phyloP scores from a whole-genome alignment of 306 rosid species.

The Lupinus albus region DNA sequence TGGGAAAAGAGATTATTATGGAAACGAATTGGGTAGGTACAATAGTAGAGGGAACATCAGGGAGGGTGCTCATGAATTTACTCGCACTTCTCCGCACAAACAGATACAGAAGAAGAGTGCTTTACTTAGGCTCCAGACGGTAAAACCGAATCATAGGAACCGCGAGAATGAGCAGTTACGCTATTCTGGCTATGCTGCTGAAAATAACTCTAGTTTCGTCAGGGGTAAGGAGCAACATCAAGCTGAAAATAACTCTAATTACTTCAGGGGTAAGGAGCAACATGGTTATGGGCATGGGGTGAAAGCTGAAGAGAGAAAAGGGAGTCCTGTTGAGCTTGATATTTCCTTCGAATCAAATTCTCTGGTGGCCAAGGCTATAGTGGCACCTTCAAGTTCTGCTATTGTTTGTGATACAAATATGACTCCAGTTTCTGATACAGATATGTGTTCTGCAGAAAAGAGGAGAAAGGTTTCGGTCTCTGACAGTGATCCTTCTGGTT shows the following conservation, averaged over 20 bases:
- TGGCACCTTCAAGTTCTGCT: constrained; percentile 49
- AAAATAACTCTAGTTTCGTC: constrained; percentile 35
- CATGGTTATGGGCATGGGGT: constrained; percentile 48
- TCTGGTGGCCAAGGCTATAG: constrained; percentile 80
- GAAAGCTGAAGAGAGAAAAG: constrained; percentile 55
- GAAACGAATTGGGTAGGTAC: constrained; percentile 53
- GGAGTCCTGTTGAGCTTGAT: constrained; percentile 77
- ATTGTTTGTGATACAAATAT: constrained; percentile 40
- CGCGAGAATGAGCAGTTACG: constrained; percentile 60
- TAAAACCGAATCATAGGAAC: constrained; percentile 57
- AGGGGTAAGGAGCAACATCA: no score
- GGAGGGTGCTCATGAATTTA: constrained; percentile 57
- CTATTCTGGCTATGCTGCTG: constrained; percentile 55
- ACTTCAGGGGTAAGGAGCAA: constrained; percentile 62
- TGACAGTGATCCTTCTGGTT: constrained; percentile 39
- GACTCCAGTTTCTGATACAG: constrained; percentile 32
- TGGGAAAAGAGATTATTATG: constrained; percentile 53
- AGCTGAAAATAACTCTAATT: constrained; percentile 49
- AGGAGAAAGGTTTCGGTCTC: constrained; percentile 29
- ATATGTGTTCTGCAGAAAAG: constrained; percentile 33
- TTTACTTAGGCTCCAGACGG: constrained; percentile 72
- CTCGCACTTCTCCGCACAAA: constrained; percentile 70
- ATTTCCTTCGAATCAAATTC: constrained; percentile 84
- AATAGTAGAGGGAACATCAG: constrained; percentile 49
- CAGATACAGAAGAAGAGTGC: constrained; percentile 94